Evolutionary conservation across 2,329 filamentous ascomycete species (phyloP), one percentile per base, ranked within the genome.

Genomic region (Zymoseptoria ardabiliae): DNA sequence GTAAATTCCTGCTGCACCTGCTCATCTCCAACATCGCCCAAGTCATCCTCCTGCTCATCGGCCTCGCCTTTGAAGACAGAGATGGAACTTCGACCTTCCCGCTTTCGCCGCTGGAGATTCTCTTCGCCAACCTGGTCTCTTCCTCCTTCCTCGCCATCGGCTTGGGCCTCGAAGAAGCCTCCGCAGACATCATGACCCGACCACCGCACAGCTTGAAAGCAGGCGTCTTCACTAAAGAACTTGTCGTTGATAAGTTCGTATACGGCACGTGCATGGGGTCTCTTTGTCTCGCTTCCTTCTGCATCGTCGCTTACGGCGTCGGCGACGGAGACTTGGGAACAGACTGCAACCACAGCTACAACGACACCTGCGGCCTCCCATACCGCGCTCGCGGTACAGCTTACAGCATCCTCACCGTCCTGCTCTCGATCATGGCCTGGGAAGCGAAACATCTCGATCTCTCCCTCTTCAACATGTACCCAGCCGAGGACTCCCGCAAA

Each of bases 1-100:
- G 78, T 59, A 77, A 77, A 66, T 78, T 79, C 69, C 65, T 79
- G n/a, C 74, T 79, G 65, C 77, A 79, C 62, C 71, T 79, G 17
- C 74, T 79, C 66, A 76, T 77, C 68, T 77, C 74, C 58, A 79
- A 79, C 61, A 78, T 79, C 60, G 73, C 77, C 2, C 77, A 79
- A 66, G 76, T 78, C 48, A 75, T 78, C 61, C 73, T 78, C 13
- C 75, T 79, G 4, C 70, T 79, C 11, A 75, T 78, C 52, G 77
- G 76, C 48, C 73, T 79, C 30, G 73, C 76, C 21, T 79, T 78
- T 69, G 75, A 78, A 61, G 77, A 79, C 62, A 65, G 66, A 7
- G 69, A 75, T 57, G 72, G 73, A 55, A 71, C 76, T 57, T 78
- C 76, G 10, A 72, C 76, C 53, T 79, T 78, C 61, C 77, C 77